Conservation (phyloP, 345 rosid species). For the Psidium friedrichsthalianum region DNA sequence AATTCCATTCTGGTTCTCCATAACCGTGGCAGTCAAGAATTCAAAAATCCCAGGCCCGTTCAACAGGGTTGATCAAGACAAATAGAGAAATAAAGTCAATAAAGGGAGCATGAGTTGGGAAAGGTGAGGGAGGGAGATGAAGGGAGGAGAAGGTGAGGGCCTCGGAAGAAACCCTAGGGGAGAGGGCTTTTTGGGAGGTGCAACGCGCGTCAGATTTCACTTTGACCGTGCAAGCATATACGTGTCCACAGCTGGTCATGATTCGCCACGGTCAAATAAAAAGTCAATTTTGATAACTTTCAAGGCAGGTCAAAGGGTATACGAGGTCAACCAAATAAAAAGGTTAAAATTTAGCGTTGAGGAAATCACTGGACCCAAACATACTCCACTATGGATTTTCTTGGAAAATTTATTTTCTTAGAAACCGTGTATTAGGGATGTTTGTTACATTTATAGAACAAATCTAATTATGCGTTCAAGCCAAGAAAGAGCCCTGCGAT, state of each 20-base stretch:
- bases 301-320: not conserved
- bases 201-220: not conserved
- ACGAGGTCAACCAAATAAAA: not conserved
- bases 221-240: not conserved
- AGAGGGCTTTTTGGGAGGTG: too few relatives aligned
- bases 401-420: not conserved
- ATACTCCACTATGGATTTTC: not conserved
- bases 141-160: too few relatives aligned
- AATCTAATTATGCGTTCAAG: not conserved
- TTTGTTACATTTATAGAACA: not conserved
- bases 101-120: too few relatives aligned
- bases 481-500: not conserved
- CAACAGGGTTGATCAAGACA: not conserved
- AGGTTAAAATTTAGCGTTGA: not conserved
- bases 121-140: too few relatives aligned
- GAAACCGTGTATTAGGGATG: not conserved
- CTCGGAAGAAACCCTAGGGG: too few relatives aligned
- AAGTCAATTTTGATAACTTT: not conserved
- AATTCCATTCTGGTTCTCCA: not conserved
- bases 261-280: not conserved
- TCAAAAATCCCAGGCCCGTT: not conserved
- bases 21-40: not conserved
- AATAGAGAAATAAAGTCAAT: too few relatives aligned
- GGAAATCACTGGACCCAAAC: not conserved
- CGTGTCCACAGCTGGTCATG: not conserved